Base-by-base conservation (phyloP, 371 early-diverging fungal genomes). In the Capillidium heterosporum region DNA sequence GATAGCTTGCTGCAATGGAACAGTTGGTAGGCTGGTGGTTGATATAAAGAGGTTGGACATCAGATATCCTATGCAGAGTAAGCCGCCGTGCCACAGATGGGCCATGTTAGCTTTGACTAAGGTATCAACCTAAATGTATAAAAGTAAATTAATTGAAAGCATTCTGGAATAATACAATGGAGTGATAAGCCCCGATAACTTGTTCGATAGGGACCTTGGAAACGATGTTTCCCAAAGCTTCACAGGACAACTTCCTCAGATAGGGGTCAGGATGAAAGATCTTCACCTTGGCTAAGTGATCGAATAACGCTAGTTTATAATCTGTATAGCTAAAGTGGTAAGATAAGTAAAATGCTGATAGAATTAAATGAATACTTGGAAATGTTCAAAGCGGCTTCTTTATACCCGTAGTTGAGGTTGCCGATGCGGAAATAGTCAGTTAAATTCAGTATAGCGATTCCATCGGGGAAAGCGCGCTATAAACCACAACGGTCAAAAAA, bases 391-490 rank as follows among this genome's bases (percentile, higher is more conserved):
- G 78, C 77, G 2, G 87, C 78, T 3, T 72, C 71, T 44, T 84
- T 60, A 58, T 76, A 91, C 0, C 88, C 75, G 55, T 74, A 78
- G 59, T 63, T 75, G 41, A 86, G 73, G 60, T 87, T 91, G 41
- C 97, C 93, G 0, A 97, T 74, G 0, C 84, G 71, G 62, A 89
- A 92, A 65, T 87, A 97, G 62, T 97, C 95, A 0, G 90, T 91
- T 19, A 77, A 65, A 40, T 86, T 86, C 40, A 96, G 76, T 48
- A 95, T 80, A 0, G 86, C 80, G 47, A 96, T 91, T 0, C 97
- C 96, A 63, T 87, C 77, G n/a, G 94, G 90, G 55, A 95, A 90
- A 40, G 84, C 71, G n/a, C 80, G 79, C 80, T 81, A 64, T 11
- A 15, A 48, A 47, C 32, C 21, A 26, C 19, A 46, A 10, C 32